phyloP scores from a whole-genome alignment of 805 yeast species.

The Cyberlindnera japonica region DNA sequence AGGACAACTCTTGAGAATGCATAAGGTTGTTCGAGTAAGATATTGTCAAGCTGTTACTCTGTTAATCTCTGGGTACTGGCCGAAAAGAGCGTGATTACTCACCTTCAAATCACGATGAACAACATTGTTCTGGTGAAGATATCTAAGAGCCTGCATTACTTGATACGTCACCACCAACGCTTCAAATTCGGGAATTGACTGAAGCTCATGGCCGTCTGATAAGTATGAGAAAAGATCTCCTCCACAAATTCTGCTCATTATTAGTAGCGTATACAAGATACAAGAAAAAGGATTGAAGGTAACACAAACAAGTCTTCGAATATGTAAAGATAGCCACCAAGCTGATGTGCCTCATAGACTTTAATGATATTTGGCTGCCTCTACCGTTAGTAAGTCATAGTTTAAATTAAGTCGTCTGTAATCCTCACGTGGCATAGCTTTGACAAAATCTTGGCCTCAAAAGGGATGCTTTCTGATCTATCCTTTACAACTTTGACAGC shows the following conservation, averaged over 20 bases:
- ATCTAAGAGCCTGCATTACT: slow-evolving; percentile 51
- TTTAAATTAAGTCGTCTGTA: background rate
- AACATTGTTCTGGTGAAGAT: slow-evolving; percentile 61
- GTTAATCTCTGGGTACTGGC: background rate
- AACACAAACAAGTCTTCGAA: slow-evolving; percentile 40
- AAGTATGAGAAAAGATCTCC: slow-evolving; percentile 58
- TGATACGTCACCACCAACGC: slow-evolving; percentile 52
- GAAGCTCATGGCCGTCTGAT: slow-evolving; percentile 37
- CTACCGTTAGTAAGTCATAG: slow-evolving; percentile 6
- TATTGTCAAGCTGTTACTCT: slow-evolving; percentile 47
- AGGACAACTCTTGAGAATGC: slow-evolving; percentile 51
- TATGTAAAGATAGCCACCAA: slow-evolving; percentile 35
- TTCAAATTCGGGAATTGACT: slow-evolving; percentile 51
- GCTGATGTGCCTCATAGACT: slow-evolving; percentile 35
- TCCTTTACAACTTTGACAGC: slow-evolving; percentile 48
- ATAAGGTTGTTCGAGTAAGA: slow-evolving; percentile 50
- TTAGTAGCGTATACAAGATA: background rate
- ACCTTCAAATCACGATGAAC: slow-evolving; percentile 85
- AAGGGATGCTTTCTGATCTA: slow-evolving; percentile 28
- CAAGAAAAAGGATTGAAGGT: background rate
- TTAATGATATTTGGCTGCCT: slow-evolving; percentile 45
- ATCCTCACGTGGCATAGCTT: slow-evolving; percentile 39
- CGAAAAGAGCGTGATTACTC: background rate
- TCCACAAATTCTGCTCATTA: slow-evolving; percentile 37
- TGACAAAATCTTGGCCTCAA: slow-evolving; percentile 42